Conservation (phyloP, 169 alveolate species). For the Toxoplasma gondii region DNA sequence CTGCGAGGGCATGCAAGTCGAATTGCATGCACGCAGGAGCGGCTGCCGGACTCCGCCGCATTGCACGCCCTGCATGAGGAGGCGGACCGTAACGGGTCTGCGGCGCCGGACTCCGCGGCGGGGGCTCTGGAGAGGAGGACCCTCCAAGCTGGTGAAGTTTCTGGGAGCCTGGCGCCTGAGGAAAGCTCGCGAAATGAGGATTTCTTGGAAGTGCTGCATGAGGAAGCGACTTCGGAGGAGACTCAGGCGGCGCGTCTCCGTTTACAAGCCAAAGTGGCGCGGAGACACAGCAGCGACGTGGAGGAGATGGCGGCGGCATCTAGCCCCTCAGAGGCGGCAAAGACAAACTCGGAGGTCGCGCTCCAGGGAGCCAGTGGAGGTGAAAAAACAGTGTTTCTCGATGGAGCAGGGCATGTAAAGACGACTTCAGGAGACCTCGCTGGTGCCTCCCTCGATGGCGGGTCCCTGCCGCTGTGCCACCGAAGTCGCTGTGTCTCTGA, state of each 20-base stretch:
- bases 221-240: neutral
- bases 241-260: neutral
- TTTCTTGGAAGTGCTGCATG: neutral
- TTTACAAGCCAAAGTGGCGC: neutral
- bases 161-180: neutral
- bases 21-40: neutral
- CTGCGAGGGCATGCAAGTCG: too few species aligned
- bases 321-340: neutral
- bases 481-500: neutral
- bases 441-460: neutral
- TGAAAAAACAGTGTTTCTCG: neutral
- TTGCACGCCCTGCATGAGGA: neutral
- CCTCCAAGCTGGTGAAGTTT: too few species aligned
- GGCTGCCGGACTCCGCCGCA: neutral
- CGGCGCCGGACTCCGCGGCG: neutral
- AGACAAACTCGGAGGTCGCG: neutral
- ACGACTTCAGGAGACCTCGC: neutral
- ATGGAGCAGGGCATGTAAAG: neutral
- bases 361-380: neutral
- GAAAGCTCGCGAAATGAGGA: neutral
- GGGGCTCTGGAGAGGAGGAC: too few species aligned
- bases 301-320: neutral
- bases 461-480: neutral
- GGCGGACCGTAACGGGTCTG: neutral
- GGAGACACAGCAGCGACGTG: neutral